Percentiles rank a stretch among this genome's conserved stretches.
Conservation (phyloP, 805 yeast genomes). For the Barnettozyma californica region DNA sequence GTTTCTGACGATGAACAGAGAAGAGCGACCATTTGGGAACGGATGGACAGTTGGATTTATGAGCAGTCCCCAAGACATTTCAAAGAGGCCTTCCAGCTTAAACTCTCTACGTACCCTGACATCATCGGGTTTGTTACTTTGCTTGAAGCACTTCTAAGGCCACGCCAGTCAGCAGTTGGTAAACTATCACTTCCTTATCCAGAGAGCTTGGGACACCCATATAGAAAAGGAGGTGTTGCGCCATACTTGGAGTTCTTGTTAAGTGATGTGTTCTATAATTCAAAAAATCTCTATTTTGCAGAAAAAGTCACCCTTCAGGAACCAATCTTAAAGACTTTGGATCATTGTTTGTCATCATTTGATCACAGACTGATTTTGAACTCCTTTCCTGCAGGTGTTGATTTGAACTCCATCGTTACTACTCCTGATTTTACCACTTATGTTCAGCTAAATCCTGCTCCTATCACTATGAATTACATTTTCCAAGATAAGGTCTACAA, state of each 20-base stretch:
- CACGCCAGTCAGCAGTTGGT: constrained; percentile 32
- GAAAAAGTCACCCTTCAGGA: constrained; percentile 42
- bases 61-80: constrained; percentile 27
- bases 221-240: constrained; percentile 66
- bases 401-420: constrained; percentile 43
- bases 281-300: constrained; percentile 35
- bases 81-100: constrained; percentile 37
- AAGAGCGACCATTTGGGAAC: constrained; percentile 57
- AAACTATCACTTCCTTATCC: constrained; percentile 50
- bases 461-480: constrained; percentile 55
- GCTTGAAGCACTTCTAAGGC: constrained; percentile 32
- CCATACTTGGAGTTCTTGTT: constrained; percentile 74
- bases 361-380: constrained; percentile 48
- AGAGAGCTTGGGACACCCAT: constrained; percentile 50
- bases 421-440: constrained; percentile 41
- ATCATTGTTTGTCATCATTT: constrained; percentile 42
- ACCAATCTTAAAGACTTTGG: constrained; percentile 47
- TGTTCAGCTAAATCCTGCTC: constrained; percentile 65
- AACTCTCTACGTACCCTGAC: constrained; percentile 49
- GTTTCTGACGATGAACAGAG: constrained; percentile 40
- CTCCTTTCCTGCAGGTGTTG: constrained; percentile 46
- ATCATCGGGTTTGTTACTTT: constrained; percentile 58
- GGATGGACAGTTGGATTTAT: constrained; percentile 67
- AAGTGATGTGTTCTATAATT: constrained; percentile 57
- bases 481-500: constrained; percentile 54